These are phyloP conservation scores for Melastoma candidum DNA, from an alignment of 441 rosid genomes.

Conservation along the genomic window DNA sequence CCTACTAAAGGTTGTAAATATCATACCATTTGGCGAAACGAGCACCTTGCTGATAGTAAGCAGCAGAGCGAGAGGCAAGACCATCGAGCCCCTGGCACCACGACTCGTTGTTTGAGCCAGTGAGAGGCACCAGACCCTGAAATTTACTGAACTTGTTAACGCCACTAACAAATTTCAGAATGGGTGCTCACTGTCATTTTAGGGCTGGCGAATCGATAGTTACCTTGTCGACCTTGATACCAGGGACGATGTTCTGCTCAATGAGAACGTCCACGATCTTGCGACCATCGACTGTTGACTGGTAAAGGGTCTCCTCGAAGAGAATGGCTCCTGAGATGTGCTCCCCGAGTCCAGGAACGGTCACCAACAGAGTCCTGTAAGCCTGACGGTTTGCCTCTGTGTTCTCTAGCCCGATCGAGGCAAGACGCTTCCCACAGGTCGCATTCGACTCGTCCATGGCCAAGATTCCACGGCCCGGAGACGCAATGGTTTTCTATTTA, in stretches of 20 bases:
- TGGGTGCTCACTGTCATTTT: too few species aligned
- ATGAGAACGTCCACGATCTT: conserved; percentile 85
- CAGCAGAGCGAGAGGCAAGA: conserved; percentile 79
- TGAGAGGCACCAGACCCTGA: conserved; percentile 87
- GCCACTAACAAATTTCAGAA: too few species aligned
- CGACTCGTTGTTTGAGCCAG: conserved; percentile 77
- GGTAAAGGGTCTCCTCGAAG: conserved; percentile 93
- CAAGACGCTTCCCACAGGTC: conserved; percentile 84
- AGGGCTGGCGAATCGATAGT: neutral
- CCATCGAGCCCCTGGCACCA: conserved; percentile 99
- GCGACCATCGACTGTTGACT: conserved; percentile 65
- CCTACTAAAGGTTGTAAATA: too few species aligned
- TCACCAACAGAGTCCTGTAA: conserved; percentile 70
- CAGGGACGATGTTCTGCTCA: conserved; percentile 65
- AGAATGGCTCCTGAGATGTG: conserved; percentile 80
- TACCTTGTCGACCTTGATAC: conserved; percentile 51
- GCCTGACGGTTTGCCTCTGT: conserved; percentile 97
- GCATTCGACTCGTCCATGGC: conserved; percentile 98
- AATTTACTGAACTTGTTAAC: too few species aligned
- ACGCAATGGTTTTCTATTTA: conserved; percentile 69
- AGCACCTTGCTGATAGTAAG: conserved; percentile 95
- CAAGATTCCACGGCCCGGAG: conserved; percentile 91
- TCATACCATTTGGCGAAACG: conserved; percentile 89
- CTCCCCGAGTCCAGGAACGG: conserved; percentile 70
- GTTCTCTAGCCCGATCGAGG: conserved; percentile 76